Percentiles rank a stretch among this genome's conserved stretches.
Evolutionary conservation across 345 rosid genomes (phyloP).

Genomic region (Pistacia vera): DNA sequence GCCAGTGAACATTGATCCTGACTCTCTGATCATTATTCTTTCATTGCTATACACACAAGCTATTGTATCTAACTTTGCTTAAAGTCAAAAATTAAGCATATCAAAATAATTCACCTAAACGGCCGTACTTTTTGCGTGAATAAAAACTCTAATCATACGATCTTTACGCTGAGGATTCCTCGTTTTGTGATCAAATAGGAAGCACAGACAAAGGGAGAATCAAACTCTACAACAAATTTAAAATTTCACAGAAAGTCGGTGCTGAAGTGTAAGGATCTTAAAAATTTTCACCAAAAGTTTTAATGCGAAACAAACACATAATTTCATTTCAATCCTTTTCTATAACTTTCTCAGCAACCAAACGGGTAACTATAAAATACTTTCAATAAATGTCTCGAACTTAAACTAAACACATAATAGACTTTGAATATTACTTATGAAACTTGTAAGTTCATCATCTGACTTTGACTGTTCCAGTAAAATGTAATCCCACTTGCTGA

Average conservation of each 20-base stretch:
- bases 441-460: conserved; percentile 14
- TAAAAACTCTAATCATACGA: not conserved
- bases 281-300: not conserved
- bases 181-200: not conserved
- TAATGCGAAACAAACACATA: conserved; percentile 4
- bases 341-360: conserved; percentile 9
- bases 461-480: conserved; percentile 12
- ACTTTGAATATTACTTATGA: conserved; percentile 21
- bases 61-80: not conserved
- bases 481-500: conserved; percentile 20
- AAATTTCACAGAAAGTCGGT: not conserved
- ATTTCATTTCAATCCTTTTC: not conserved
- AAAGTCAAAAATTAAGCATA: not conserved
- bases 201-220: not conserved
- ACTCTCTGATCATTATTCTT: not conserved
- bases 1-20: not conserved
- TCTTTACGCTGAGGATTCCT: not conserved
- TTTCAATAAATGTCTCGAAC: not conserved
- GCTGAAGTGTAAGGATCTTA: not conserved
- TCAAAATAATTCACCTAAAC: not conserved
- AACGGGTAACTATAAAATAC: not conserved
- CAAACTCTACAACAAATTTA: not conserved
- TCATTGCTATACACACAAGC: not conserved
- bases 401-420: conserved; percentile 5
- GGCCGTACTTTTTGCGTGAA: not conserved